Evolutionary conservation across 2,329 filamentous ascomycete genomes (phyloP), one percentile per base, ranked within the genome.

Genomic region (Aspergillus clavatus): DNA sequence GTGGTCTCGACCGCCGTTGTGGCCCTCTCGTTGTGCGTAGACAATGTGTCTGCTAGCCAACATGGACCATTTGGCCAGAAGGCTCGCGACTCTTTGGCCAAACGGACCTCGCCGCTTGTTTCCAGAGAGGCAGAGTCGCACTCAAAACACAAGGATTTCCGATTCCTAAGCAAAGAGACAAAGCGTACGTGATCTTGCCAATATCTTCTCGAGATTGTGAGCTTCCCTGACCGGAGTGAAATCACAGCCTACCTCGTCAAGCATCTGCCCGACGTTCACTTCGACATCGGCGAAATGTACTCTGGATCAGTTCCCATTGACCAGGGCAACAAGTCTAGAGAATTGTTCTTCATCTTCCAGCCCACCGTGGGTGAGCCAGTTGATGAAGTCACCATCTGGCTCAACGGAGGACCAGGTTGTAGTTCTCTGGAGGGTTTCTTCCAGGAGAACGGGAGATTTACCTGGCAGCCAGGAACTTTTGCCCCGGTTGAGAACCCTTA

Each of bases 401-500:
- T 71, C 23, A 83, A 82, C 46, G 80, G 80, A 23, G 76, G 76
- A 3, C 76, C 75, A 14, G 74, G 75, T 12, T 77, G 74, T 52
- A 74, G 67, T 24, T 86, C 82, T 1, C 73, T 88, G 5, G 76
- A 82, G 53, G 86, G 84, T 6, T 71, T 90, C 1, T 63, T 91
- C 7, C 84, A 87, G 40, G 87, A 91, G 56, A 90, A 89, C 55
- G 86, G 87, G 0, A 84, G 86, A 0, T 84, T 88, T 57, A 46
- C 77, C 4, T 87, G 84, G 83, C 79, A 84, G 59, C 74, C 80
- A 10, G 87, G 87, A 26, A 90, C 84, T 1, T 78, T 74, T 44
- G 73, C 74, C 14, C 85, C 86, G 0, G 73, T 81, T 0, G 68
- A 72, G 36, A 89, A 89, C 59, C 75, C 78, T 0, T 89, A 83